phyloP scores from a whole-genome alignment of 345 rosid species.

The Populus euphratica region DNA sequence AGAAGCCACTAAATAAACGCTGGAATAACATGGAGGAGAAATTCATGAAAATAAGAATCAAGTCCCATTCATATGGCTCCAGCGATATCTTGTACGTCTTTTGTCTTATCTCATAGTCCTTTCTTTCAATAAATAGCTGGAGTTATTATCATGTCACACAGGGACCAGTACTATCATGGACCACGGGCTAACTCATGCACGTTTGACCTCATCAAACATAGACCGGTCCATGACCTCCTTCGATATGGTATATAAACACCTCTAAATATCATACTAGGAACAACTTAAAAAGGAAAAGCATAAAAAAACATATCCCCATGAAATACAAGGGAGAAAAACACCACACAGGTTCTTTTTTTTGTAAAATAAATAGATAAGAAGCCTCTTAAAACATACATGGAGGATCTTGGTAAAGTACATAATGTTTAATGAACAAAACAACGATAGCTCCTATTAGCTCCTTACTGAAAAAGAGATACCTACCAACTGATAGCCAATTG shows the following conservation, averaged over 20 bases:
- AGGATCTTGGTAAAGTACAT: not conserved
- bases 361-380: not conserved
- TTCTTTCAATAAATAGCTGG: not conserved
- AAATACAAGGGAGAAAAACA: not conserved
- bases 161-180: not conserved
- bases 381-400: not conserved
- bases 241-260: not conserved
- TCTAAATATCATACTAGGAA: not conserved
- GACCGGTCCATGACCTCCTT: not conserved
- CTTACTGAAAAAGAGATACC: constrained; percentile 1
- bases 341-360: not conserved
- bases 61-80: not conserved
- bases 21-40: not conserved
- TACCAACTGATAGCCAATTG: not conserved
- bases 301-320: not conserved
- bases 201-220: not conserved
- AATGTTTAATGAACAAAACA: not conserved
- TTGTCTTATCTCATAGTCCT: too few relatives aligned
- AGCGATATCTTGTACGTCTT: not conserved
- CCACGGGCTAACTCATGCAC: not conserved
- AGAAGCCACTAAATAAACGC: too few relatives aligned
- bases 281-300: too few relatives aligned
- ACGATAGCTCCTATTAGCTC: not conserved
- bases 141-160: not conserved
- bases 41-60: not conserved